Percentiles rank a stretch among this genome's conserved stretches.
phyloP scores from a whole-genome alignment of 2,329 filamentous ascomycete species.

The Claviceps maximensis region DNA sequence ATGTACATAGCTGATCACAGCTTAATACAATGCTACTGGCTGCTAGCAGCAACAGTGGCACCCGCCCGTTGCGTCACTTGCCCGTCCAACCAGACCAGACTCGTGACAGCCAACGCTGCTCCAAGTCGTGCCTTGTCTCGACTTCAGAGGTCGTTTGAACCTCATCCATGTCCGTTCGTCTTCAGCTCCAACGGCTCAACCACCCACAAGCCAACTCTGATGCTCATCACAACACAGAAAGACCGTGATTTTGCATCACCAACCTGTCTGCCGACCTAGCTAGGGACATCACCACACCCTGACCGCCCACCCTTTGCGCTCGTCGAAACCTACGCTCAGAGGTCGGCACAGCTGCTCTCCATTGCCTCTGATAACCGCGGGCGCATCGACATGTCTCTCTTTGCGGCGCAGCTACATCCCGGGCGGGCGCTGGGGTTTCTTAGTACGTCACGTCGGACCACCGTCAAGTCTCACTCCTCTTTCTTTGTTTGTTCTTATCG shows the following conservation, averaged over 20 bases:
- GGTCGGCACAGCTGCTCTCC: neutral
- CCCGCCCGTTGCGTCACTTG: neutral
- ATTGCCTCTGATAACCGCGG: neutral
- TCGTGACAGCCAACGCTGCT: neutral
- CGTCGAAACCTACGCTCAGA: neutral
- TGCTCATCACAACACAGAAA: neutral
- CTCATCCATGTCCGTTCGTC: neutral
- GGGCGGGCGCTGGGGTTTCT: conserved; percentile 54
- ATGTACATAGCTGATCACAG: neutral
- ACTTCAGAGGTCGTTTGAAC: neutral
- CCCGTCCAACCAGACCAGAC: neutral
- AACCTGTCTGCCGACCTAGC: neutral
- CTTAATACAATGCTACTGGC: neutral
- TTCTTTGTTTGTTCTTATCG: too few species aligned
- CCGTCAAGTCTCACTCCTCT: neutral
- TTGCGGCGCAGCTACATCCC: conserved; percentile 51
- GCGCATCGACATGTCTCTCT: conserved; percentile 30
- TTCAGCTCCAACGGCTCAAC: neutral
- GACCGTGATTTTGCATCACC: neutral
- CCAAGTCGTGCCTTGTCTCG: neutral
- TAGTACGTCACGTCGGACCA: conserved; percentile 17
- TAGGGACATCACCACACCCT: neutral
- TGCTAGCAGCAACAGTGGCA: neutral
- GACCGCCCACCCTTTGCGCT: neutral
- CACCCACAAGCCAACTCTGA: neutral